Base-by-base conservation (phyloP, 805 yeast species). In the Sugiyamaella marilandica region DNA sequence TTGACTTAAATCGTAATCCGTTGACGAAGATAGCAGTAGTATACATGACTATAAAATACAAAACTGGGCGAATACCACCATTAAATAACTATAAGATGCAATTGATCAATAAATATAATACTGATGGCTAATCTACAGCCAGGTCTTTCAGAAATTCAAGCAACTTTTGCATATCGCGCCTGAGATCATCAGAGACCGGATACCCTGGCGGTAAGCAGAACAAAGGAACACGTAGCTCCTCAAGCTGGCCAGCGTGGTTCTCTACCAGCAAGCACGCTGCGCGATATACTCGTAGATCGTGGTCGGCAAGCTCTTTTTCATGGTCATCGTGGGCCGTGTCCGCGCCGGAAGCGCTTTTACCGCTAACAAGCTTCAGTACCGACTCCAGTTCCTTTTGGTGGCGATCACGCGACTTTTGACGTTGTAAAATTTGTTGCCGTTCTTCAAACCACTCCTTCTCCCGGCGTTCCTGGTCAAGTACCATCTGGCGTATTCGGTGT, bases 181-280 rank as follows among this genome's bases (percentile, higher is more conserved):
- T 19, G 11, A 59, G 43, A 10, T 33, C 37, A 10, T 21, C 18
- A 32, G 45, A 5, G 49, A 33, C 41, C 34, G n/a, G 14, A 26
- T 18, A 26, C n/a, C 54, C 21, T 5, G 49, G 10, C 31, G 47
- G 37, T 37, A 32, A 14, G 45, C 60, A 53, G 43, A 60, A 60
- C 21, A 60, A 51, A 10, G 63, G 63, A 14, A 60, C 45, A 14
- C 36, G 33, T 19, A 60, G 52, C 29, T 56, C 56, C 7, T 37
- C 36, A 18, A 60, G 47, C 32, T 47, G 53, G n/a, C 43, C 33
- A 10, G 14, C 16, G 13, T 51, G 53, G 13, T 47, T 24, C 3
- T 41, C 51, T 11, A 47, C 50, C 41, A 57, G 34, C 31, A 14
- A 11, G n/a, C 14, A 32, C 2, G 50, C 33, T n/a, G 46, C 37